Base-by-base conservation (phyloP, 345 rosid genomes). In the Linum lewisii region DNA sequence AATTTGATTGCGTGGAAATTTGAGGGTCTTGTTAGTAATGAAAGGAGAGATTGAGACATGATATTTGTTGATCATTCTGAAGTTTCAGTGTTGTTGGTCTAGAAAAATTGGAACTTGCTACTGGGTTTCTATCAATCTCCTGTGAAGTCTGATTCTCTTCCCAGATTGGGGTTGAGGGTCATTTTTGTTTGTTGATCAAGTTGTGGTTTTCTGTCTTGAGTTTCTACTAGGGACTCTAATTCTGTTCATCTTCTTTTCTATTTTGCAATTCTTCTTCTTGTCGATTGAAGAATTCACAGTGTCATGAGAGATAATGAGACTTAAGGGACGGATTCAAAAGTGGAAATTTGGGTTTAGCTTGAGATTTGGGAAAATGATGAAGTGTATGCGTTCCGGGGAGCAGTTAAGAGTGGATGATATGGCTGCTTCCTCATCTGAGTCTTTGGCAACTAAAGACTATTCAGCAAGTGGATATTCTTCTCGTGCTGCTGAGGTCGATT, bases 391-490 rank as follows among this genome's bases (percentile, higher is more conserved):
- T 66, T 82, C 84, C 0, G 81, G 82, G 54, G 80, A 81, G 72
- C 78, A 77, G 58, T 34, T 72, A 20, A 66, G 69, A 70, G 72
- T 72, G 21, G 88, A 82, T 63, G 86, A 79, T 44, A 58, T 62
- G 42, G 64, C 66, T 37, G 79, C 70, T 65, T 82, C 92, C 34
- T 85, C 92, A 32, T 85, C 92, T 0, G 92, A 85, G 75, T 85
- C 92, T 54, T 68, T 85, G 73, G 92, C 92, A 24, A 85, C 92
- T 62, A 76, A 86, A 67, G 88, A 85, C 66, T 82, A 77, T 54
- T 85, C 92, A 19, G 86, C 82, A 3, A 79, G 90, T 78, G 88
- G 86, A 22, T 82, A 66, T 77, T 82, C 92, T 0, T 81, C 88
- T 66, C 73, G 84, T 55, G 73, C 86, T 58, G 86, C 78, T 52